Evolutionary conservation across 768 basidiomycete genomes (phyloP), one percentile per base, ranked within the genome.

Genomic region (Crucibulum laeve): DNA sequence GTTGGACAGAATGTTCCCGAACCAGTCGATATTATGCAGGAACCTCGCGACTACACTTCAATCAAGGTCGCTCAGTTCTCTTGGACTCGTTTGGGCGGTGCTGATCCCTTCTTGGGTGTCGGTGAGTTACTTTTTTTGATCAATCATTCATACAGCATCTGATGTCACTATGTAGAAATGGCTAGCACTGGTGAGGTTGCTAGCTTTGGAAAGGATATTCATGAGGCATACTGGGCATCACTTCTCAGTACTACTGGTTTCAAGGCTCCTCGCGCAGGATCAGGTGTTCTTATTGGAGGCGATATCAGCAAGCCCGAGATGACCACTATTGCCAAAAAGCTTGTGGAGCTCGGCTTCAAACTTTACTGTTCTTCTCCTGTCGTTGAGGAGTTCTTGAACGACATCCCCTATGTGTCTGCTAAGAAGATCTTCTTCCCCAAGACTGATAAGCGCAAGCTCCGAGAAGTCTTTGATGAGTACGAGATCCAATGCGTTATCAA

Each of bases 51-150:
- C 60, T 98, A 98, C 63, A 87, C 85, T 13, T 85, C 92, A 5
- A 89, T 99, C 76, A 98, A 99, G 70, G 93, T 96, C 36, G 85
- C 96, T 8, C 95, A 97, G 58, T 98, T 99, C 73, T 92, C 89
- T 8, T 99, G 95, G 96, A 97, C 94, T 38, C 86, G 95, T 32
- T 61, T 99, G 28, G 91, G 81, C 18, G 95, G 95, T 46, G 95
- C 95, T 15, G 95, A 97, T 72, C 95, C 94, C 7, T 94, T 93
- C 81, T 73, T 97, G 49, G 92, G 93, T 47, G 91, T 95, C 42
- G 90, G 90, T 91, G 50, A 61, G 87, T 77, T 33, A 24, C 14
- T 46, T 22, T 42, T 6, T 28, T 36, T 22, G 30, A 14, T 38
- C 26, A n/a, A 14, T 22, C 21, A 22, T n/a, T 19, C 23, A 13